These are phyloP conservation scores for Epichloe aotearoae DNA, from an alignment of 2,329 filamentous ascomycete genomes.

Conservation along the genomic window DNA sequence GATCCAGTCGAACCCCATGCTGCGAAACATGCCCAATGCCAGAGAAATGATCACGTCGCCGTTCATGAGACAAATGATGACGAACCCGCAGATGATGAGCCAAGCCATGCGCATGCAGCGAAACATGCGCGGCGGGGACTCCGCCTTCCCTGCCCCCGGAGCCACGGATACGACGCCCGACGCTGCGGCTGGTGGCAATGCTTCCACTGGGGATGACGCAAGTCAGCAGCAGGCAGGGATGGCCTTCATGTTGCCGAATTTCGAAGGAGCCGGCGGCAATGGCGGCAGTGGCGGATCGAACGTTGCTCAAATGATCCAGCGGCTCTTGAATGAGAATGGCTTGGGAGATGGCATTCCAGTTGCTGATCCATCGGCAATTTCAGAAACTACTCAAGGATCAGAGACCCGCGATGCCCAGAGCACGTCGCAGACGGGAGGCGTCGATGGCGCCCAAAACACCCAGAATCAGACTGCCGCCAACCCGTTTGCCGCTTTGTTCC, in stretches of 20 bases:
- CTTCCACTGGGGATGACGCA: constrained; percentile 16
- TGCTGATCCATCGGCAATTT: constrained; percentile 12
- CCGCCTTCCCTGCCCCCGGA: constrained; percentile 77
- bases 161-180: constrained; percentile 76
- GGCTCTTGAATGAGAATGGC: constrained; percentile 9
- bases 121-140: constrained; percentile 44
- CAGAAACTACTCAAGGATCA: constrained; percentile 15
- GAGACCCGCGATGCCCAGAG: constrained; percentile 14
- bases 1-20: constrained; percentile 80
- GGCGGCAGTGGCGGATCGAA: constrained; percentile 10
- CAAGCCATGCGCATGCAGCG: constrained; percentile 74
- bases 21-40: constrained; percentile 60
- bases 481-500: constrained; percentile 56
- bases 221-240: constrained; percentile 26
- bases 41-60: constrained; percentile 81
- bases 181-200: constrained; percentile 16
- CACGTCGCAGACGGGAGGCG: constrained; percentile 11
- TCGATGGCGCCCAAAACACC: constrained; percentile 12
- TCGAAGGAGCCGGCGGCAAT: constrained; percentile 9
- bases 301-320: constrained; percentile 16
- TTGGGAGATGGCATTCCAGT: constrained; percentile 24
- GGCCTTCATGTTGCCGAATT: constrained; percentile 17
- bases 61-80: constrained; percentile 83
- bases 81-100: constrained; percentile 72
- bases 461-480: constrained; percentile 35